Base-by-base conservation (phyloP, 148 eudicot genomes). In the Cornus controversa region DNA sequence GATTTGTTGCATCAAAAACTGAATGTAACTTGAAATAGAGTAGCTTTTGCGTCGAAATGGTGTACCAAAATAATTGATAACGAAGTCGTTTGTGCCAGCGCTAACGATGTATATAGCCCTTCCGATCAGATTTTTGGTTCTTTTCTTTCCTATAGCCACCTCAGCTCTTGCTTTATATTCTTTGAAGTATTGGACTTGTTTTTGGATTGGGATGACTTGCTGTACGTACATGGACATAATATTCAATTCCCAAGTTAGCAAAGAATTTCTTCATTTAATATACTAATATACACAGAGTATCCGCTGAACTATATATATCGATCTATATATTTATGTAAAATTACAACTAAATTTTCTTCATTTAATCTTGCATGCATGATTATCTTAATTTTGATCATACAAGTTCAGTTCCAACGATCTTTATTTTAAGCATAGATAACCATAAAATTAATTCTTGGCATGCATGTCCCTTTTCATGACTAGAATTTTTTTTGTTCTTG, bases 31-130 rank as follows among this genome's bases (percentile, higher is more conserved):
- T 8, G 82, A 24, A 0, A 90, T 29, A 18, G 69, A 82, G 72
- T 85, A 84, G 53, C 27, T 78, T 11, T 67, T n/a, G 11, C 81
- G 75, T 1, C 90, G 80, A 73, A 85, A 27, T 8, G 88, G 89
- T 27, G 80, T 27, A 8, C 77, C 68, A 77, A 75, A 88, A 83
- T 90, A 92, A 67, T 85, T 90, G 22, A 87, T 66, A 27, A 89
- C 83, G 71, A 84, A 87, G 70, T 92, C 97, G 66, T 87, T 87
- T 5, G 87, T 87, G 40, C 87, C 90, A 7, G 87, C 86, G 31
- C 86, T 75, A 0, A 85, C 65, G 0, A 85, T 37, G 58, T 72
- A 87, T 6, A 75, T 40, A 3, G 90, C 74, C 42, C 75, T 78
- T 23, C 25, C 72, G 1, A 87, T 76, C 53, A 82, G 74, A 11